phyloP scores from a whole-genome alignment of 2,329 filamentous ascomycete species.

The Botrytis squamosa region DNA sequence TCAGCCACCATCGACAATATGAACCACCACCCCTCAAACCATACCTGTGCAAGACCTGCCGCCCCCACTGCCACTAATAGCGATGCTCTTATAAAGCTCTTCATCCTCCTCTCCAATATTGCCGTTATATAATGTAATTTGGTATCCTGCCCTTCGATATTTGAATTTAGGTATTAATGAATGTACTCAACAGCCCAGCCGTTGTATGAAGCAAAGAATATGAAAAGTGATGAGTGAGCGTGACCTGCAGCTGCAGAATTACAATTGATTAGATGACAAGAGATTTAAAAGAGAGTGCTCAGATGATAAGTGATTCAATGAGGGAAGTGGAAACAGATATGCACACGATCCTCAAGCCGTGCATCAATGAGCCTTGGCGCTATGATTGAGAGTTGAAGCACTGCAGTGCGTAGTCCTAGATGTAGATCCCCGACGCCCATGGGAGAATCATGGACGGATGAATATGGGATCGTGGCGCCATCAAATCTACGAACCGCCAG shows the following conservation, averaged over 20 bases:
- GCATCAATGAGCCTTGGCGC: slow-evolving; percentile 26
- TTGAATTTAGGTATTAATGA: slow-evolving; percentile 24
- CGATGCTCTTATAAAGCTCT: slow-evolving; percentile 28
- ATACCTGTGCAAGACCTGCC: slow-evolving; percentile 30
- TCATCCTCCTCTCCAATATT: slow-evolving; percentile 28
- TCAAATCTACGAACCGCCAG: slow-evolving; percentile 17
- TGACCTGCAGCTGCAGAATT: slow-evolving; percentile 37
- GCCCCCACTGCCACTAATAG: slow-evolving; percentile 29
- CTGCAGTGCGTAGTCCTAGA: slow-evolving; percentile 25
- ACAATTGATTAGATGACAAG: slow-evolving; percentile 26
- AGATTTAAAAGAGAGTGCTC: slow-evolving; percentile 25
- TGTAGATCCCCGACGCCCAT: slow-evolving; percentile 22
- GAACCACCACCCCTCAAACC: neutral
- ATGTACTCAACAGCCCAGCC: slow-evolving; percentile 35
- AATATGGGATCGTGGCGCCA: slow-evolving; percentile 31
- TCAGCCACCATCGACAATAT: neutral
- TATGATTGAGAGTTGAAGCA: slow-evolving; percentile 31
- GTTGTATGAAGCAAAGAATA: slow-evolving; percentile 32
- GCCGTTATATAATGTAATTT: neutral
- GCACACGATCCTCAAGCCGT: slow-evolving; percentile 30
- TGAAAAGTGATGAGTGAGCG: slow-evolving; percentile 29
- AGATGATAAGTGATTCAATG: slow-evolving; percentile 23
- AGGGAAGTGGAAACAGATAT: slow-evolving; percentile 30
- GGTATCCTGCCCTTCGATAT: neutral
- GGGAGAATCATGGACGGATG: slow-evolving; percentile 21